phyloP scores from a whole-genome alignment of 306 rosid species.

The Fragaria ananassa region DNA sequence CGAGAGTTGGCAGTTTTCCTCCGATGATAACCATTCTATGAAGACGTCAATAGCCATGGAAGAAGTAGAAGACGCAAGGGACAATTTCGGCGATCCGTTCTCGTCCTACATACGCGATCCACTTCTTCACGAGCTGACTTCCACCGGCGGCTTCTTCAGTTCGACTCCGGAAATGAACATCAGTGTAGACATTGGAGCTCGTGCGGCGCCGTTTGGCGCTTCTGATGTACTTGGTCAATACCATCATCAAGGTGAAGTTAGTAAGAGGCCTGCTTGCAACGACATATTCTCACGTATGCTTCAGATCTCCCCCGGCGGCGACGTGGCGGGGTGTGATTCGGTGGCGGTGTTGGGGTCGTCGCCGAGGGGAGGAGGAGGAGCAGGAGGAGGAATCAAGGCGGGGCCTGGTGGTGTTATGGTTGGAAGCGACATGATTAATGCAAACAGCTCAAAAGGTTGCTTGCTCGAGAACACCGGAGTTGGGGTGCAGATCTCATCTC shows the following conservation, averaged over 20 bases:
- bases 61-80: slow-evolving; percentile 25
- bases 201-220: background rate
- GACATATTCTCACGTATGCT: slow-evolving; percentile 73
- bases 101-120: slow-evolving; percentile 71
- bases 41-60: slow-evolving; percentile 16
- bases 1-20: slow-evolving; percentile 19
- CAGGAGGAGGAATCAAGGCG: slow-evolving; percentile 10
- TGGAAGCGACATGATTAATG: slow-evolving; percentile 42
- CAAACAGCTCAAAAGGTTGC: slow-evolving; percentile 42
- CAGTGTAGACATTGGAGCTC: background rate
- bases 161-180: slow-evolving; percentile 19
- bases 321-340: slow-evolving; percentile 31
- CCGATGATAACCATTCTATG: slow-evolving; percentile 3
- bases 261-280: slow-evolving; percentile 33
- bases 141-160: slow-evolving; percentile 27
- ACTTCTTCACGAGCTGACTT: slow-evolving; percentile 43
- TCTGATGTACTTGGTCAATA: background rate
- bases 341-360: slow-evolving; percentile 33
- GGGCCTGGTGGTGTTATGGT: slow-evolving; percentile 28
- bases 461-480: slow-evolving; percentile 43
- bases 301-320: slow-evolving; percentile 74
- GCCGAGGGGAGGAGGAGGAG: slow-evolving; percentile 9
- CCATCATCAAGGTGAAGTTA: slow-evolving; percentile 12
- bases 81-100: slow-evolving; percentile 70
- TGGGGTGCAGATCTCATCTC: slow-evolving; percentile 81